Evolutionary conservation across 2,329 filamentous ascomycete genomes (phyloP), one percentile per base, ranked within the genome.

Genomic region (Clarireedia hainanense): DNA sequence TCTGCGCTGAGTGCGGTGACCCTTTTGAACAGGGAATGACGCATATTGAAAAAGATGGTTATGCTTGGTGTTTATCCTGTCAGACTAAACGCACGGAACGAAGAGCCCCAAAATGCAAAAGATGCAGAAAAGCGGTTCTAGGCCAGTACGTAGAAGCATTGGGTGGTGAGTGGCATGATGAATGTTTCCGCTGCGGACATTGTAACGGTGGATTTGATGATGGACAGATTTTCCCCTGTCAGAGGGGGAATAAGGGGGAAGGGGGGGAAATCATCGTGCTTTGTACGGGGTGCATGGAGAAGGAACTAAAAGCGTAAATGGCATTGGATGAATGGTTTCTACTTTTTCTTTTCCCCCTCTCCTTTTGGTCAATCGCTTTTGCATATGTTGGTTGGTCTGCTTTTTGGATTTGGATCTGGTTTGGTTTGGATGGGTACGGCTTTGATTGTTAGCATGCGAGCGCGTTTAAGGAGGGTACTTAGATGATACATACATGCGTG

Each of bases 1-100:
- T 99, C 80, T 99, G 94, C 69, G 94, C 94, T 43, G 91, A 99
- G 76, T 99, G 94, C 69, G 94, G 94, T 63, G 92, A 99, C 74
- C 92, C 94, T 0, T 99, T 99, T 69, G 89, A 79, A 62, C 76
- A 78, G 48, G 81, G 80, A 58, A 80, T 79, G 73, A 85, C 82
- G 47, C 83, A 86, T 66, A 85, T 99, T 55, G 94, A 99, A 70
- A 96, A 96, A 73, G 92, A 97, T 63, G 92, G 92, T 9, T 97
- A 95, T 71, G 94, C 94, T 5, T 99, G 94, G 91, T 99, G 94
- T 72, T 82, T 97, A 47, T 80, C 80, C 23, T 99, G 94, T 69
- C 92, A 97, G 74, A 95, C 91, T 14, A 89, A 91, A 68, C 84
- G 94, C 36, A 96, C 91, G 12, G 90, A 95, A 71, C 81, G 92